A percentile compares a stretch with the other conserved stretches of the same genome.
These are phyloP conservation scores for Bacterosira constricta DNA, from an alignment of 108 stramenopile genomes.

Conservation along the genomic window DNA sequence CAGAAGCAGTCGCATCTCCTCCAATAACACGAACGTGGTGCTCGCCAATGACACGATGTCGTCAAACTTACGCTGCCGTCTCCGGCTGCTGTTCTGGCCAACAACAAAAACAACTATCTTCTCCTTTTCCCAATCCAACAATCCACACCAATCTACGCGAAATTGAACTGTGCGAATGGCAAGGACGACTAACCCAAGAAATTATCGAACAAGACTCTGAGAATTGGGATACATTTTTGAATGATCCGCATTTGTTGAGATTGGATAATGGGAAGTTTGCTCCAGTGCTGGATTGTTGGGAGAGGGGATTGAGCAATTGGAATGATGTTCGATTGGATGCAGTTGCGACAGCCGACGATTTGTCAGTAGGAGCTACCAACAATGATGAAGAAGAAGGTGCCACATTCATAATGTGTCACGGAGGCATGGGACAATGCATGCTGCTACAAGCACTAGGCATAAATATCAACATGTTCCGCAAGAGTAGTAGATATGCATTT, in stretches of 20 bases:
- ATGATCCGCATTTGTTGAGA: slow-evolving; percentile 16
- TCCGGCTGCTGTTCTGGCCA: background rate
- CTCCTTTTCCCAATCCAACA: slow-evolving; percentile 29
- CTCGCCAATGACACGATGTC: slow-evolving; percentile 41
- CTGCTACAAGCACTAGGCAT: slow-evolving; percentile 36
- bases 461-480: slow-evolving; percentile 15
- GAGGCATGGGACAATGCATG: slow-evolving; percentile 49
- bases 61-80: slow-evolving; percentile 34
- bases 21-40: slow-evolving; percentile 35
- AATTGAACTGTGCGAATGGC: slow-evolving; percentile 44
- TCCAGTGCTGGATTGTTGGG: slow-evolving; percentile 41
- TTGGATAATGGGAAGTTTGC: slow-evolving; percentile 31
- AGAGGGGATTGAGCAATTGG: slow-evolving; percentile 34
- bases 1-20: background rate
- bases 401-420: slow-evolving; percentile 43
- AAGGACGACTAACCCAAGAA: slow-evolving; percentile 30
- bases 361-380: background rate
- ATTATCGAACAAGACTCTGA: slow-evolving; percentile 14
- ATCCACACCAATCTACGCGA: slow-evolving; percentile 32
- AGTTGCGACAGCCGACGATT: background rate
- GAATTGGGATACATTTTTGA: slow-evolving; percentile 30
- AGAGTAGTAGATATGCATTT: slow-evolving; percentile 15
- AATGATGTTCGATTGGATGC: slow-evolving; percentile 27
- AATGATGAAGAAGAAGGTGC: background rate
- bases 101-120: background rate